Conservation (phyloP, 2,329 filamentous ascomycete genomes). For the Esteya vermicola region DNA sequence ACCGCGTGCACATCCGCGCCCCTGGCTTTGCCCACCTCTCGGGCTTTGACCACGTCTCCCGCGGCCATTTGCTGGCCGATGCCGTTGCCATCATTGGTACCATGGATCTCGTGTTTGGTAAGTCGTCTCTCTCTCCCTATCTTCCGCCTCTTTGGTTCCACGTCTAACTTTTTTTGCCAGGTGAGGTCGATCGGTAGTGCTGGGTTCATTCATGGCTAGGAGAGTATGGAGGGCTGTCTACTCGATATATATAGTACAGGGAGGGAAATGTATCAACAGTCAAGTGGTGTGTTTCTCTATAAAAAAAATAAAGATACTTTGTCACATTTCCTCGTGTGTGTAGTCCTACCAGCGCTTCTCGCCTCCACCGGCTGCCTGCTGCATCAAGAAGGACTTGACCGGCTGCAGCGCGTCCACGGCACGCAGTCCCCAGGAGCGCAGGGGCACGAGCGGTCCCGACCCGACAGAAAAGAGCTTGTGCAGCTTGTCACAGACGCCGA, state of each 20-base stretch:
- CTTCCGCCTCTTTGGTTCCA: no score
- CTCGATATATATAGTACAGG: no score
- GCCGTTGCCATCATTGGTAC: slow-evolving; percentile 90
- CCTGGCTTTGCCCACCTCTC: slow-evolving; percentile 91
- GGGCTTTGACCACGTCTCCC: slow-evolving; percentile 85
- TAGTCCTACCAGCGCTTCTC: neutral
- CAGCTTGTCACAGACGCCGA: slow-evolving; percentile 75
- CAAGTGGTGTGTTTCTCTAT: no score
- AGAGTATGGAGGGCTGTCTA: slow-evolving; percentile 4
- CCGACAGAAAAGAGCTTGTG: slow-evolving; percentile 83
- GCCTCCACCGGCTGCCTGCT: slow-evolving; percentile 44
- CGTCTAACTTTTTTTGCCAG: slow-evolving; percentile 17
- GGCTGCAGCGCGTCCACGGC: slow-evolving; percentile 62
- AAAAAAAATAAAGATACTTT: no score
- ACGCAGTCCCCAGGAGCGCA: slow-evolving; percentile 62
- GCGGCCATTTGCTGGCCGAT: slow-evolving; percentile 88
- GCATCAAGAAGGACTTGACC: slow-evolving; percentile 80
- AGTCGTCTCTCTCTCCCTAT: slow-evolving; percentile 18
- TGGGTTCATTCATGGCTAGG: neutral
- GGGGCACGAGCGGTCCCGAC: slow-evolving; percentile 63
- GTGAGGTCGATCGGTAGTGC: slow-evolving; percentile 46
- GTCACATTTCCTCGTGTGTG: neutral
- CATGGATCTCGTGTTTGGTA: slow-evolving; percentile 82
- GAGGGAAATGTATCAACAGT: neutral
- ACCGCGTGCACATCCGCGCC: slow-evolving; percentile 93